Evolutionary conservation across 163 green algal genomes (phyloP), one percentile per base, ranked within the genome.

Genomic region (Scenedesmus sp.): DNA sequence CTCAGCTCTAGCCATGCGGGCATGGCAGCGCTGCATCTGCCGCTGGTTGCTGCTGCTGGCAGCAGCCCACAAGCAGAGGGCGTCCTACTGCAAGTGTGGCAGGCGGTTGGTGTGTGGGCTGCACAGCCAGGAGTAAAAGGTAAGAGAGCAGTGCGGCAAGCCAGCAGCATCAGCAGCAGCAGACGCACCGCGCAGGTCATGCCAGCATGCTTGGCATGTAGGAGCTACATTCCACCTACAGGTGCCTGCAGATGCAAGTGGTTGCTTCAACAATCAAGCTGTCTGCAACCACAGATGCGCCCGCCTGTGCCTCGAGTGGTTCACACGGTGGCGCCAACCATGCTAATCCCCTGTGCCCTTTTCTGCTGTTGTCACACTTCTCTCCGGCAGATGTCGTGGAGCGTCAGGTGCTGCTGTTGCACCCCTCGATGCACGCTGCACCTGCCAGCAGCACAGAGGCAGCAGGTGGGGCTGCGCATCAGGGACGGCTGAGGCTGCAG

Each of bases 331-430:
- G 34, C 34, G 34, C 34, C 34, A 46, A 46, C 59, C 59, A 64
- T 64, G 59, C 8, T 9, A 15, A 64, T 64, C 59, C 9, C 59
- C 9, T 9, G 8, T 57, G 26, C 16, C 4, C 16, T n/a, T 57
- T 3, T 20, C 1, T 57, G 74, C 74, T 6, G 13, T 52, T 5
- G 18, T 76, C 52, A 2, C 52, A 23, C 23, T 3, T 79, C 70
- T 76, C 2, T 20, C 66, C 2, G 26, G 57, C 76, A 91, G 87
- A 55, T 64, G 76, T 87, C 8, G n/a, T 87, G 20, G 76, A 91
- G 56, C 64, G 56, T 12, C 87, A 91, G 57, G 0, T 87, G 26
- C 74, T 87, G 87, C 57, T 91, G 74, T 16, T 91, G 81, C 54
- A 81, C 60, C 87, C 70, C 0, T 56, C 12, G 6, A 60, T 88